These are phyloP conservation scores for Suillus placidus DNA, from an alignment of 768 basidiomycete genomes.

Conservation along the genomic window DNA sequence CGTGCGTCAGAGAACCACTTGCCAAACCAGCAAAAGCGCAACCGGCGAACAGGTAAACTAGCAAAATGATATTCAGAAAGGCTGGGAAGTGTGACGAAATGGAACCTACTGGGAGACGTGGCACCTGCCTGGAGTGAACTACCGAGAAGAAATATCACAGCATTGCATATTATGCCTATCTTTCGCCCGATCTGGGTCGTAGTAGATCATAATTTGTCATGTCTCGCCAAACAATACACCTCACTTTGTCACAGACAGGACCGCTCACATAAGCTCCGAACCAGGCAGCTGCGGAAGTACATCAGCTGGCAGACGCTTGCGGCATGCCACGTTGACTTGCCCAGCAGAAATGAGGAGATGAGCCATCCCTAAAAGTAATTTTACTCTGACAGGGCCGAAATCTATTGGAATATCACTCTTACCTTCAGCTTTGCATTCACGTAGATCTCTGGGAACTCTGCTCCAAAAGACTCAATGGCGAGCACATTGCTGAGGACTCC, in stretches of 20 bases:
- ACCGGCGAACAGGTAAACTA: slow-evolving; percentile 33
- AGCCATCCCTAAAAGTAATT: slow-evolving; percentile 32
- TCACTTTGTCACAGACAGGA: slow-evolving; percentile 33
- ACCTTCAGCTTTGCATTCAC: slow-evolving; percentile 31
- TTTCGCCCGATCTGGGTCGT: slow-evolving; percentile 29
- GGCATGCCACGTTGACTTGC: slow-evolving; percentile 19
- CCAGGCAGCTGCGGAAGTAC: slow-evolving; percentile 32
- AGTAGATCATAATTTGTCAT: not conserved
- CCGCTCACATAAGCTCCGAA: slow-evolving; percentile 33
- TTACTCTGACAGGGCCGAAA: not conserved
- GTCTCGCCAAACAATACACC: not conserved
- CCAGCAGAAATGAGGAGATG: slow-evolving; percentile 30
- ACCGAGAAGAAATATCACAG: slow-evolving; percentile 33
- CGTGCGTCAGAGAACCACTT: slow-evolving; percentile 26
- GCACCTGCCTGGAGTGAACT: slow-evolving; percentile 36
- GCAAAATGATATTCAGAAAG: not conserved
- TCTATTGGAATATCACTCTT: not conserved
- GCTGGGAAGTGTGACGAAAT: not conserved
- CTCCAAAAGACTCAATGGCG: slow-evolving; percentile 37
- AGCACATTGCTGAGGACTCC: slow-evolving; percentile 37
- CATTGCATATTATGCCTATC: slow-evolving; percentile 29
- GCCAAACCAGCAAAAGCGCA: slow-evolving; percentile 27
- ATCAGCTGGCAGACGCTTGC: not conserved
- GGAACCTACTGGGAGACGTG: slow-evolving; percentile 23
- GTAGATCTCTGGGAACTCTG: slow-evolving; percentile 35